These are phyloP conservation scores for Citrullus mucosospermus DNA, from an alignment of 306 rosid genomes.

Conservation along the genomic window DNA sequence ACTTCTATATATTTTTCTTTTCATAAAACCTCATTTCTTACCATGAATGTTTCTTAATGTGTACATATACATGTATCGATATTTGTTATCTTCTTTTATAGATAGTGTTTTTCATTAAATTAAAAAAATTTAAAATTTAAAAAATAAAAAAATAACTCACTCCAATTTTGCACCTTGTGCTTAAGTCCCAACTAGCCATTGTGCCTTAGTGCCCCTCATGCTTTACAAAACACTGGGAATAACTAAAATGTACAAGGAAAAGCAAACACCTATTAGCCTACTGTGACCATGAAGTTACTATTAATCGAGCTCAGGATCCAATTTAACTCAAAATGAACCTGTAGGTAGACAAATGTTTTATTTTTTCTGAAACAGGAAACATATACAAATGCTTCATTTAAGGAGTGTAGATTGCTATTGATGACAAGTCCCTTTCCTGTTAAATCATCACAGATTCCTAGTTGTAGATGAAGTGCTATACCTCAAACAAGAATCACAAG, in stretches of 20 bases:
- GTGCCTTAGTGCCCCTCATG: too few species aligned
- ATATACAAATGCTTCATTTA: not conserved
- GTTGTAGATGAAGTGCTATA: not conserved
- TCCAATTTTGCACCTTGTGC: too few species aligned
- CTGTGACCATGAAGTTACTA: not conserved
- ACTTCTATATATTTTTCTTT: too few species aligned
- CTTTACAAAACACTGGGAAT: too few species aligned
- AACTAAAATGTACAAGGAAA: not conserved
- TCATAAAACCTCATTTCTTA: too few species aligned
- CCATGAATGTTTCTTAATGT: too few species aligned
- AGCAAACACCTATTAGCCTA: not conserved
- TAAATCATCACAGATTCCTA: not conserved
- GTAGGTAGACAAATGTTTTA: not conserved
- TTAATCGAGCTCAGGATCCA: not conserved
- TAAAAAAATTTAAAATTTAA: too few species aligned
- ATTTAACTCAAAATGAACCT: not conserved
- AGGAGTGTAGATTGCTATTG: not conserved
- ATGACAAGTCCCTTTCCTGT: not conserved
- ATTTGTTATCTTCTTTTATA: too few species aligned
- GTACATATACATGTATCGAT: too few species aligned
- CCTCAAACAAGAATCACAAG: not conserved
- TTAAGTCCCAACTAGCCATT: too few species aligned
- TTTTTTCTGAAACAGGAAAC: not conserved
- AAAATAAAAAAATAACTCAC: too few species aligned
- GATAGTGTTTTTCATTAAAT: too few species aligned